Percentiles rank a stretch among this genome's conserved stretches.
Conservation (phyloP, 441 rosid genomes). For the Euphorbia corollata region DNA sequence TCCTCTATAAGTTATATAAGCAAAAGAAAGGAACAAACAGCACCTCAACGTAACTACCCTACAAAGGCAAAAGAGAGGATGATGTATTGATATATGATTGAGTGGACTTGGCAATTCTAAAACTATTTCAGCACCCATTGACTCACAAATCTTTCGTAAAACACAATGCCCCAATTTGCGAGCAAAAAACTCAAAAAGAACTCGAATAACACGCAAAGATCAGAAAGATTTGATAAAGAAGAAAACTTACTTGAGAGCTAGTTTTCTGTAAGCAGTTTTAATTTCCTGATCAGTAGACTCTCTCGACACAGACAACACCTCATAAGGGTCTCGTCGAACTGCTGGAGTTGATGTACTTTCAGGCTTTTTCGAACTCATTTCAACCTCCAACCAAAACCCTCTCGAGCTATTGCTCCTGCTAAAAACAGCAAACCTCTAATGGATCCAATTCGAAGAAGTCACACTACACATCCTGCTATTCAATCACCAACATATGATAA, state of each 20-base stretch:
- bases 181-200: neutral
- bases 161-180: neutral
- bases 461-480: constrained; percentile 14
- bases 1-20: too few relatives aligned
- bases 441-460: neutral
- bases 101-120: neutral
- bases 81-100: too few relatives aligned
- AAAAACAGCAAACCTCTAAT: constrained; percentile 7
- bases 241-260: constrained; percentile 74
- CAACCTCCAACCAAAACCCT: constrained; percentile 12
- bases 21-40: neutral
- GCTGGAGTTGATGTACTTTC: constrained; percentile 67
- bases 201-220: neutral
- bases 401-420: neutral
- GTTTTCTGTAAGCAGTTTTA: constrained; percentile 85
- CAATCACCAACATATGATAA: constrained; percentile 5
- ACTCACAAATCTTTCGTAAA: constrained; percentile 2
- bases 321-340: constrained; percentile 76
- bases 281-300: constrained; percentile 90
- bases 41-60: neutral
- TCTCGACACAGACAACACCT: constrained; percentile 70
- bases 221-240: neutral
- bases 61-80: neutral
- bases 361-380: constrained; percentile 56
- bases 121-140: neutral